These are phyloP conservation scores for Ashbya aceris DNA, from an alignment of 1,139 yeast species.

Conservation along the genomic window DNA sequence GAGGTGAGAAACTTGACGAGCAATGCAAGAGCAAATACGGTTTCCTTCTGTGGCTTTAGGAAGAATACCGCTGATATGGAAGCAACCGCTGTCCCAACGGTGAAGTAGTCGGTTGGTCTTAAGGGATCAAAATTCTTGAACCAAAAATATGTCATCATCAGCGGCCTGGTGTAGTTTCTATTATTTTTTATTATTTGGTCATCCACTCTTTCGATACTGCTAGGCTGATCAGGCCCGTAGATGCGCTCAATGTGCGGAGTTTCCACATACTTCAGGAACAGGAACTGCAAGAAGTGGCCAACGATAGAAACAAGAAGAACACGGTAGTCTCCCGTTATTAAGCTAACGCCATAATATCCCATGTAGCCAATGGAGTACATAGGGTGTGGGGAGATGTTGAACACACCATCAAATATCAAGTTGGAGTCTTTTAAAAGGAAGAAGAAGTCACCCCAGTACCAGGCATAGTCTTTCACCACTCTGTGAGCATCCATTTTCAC, in stretches of 20 bases:
- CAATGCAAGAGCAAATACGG: slow-evolving; percentile 42
- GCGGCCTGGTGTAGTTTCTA: slow-evolving; percentile 44
- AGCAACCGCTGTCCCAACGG: slow-evolving; percentile 40
- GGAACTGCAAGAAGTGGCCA: slow-evolving; percentile 76
- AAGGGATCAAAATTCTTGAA: slow-evolving; percentile 53
- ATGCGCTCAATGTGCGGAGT: slow-evolving; percentile 85
- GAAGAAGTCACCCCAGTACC: slow-evolving; percentile 96
- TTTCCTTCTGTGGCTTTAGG: slow-evolving; percentile 30
- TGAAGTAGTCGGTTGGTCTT: slow-evolving; percentile 56
- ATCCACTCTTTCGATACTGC: slow-evolving; percentile 22
- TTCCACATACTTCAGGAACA: slow-evolving; percentile 68
- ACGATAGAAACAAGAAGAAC: slow-evolving; percentile 61
- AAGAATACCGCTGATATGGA: slow-evolving; percentile 40
- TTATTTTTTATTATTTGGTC: slow-evolving; percentile 30
- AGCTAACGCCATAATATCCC: slow-evolving; percentile 79
- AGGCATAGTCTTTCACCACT: slow-evolving; percentile 83
- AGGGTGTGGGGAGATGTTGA: slow-evolving; percentile 88
- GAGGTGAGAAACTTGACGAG: slow-evolving; percentile 46
- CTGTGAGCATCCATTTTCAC: slow-evolving; percentile 84
- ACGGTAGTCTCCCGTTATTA: slow-evolving; percentile 68
- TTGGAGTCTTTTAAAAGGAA: slow-evolving; percentile 71
- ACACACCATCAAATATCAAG: slow-evolving; percentile 81
- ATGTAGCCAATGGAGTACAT: slow-evolving; percentile 89
- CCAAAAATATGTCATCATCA: slow-evolving; percentile 37
- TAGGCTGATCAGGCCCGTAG: slow-evolving; percentile 35